phyloP scores from a whole-genome alignment of 2,329 filamentous ascomycete species.

The Cryphonectria naterciae region DNA sequence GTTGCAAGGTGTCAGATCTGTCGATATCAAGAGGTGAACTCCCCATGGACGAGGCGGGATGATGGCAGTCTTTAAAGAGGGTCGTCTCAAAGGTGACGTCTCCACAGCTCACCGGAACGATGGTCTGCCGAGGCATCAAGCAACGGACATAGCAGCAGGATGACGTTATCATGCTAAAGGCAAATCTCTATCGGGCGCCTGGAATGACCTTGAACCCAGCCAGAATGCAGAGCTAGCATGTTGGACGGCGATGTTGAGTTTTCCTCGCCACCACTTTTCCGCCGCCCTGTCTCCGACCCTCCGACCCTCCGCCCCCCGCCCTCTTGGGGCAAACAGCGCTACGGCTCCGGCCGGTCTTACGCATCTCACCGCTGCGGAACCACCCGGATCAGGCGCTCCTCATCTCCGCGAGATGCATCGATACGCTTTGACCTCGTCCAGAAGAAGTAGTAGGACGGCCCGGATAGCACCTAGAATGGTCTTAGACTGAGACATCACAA shows the following conservation, averaged over 20 bases:
- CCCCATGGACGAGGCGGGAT: background rate
- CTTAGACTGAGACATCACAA: background rate
- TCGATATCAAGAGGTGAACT: background rate
- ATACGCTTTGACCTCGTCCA: background rate
- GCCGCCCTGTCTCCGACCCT: slow-evolving; percentile 8
- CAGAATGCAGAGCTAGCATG: background rate
- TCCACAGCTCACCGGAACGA: background rate
- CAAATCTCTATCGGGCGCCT: background rate
- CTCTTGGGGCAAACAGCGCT: background rate
- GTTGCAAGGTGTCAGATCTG: background rate
- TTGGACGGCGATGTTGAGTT: background rate
- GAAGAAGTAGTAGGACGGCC: background rate
- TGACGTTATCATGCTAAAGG: background rate
- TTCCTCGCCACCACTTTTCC: background rate
- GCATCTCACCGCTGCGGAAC: background rate
- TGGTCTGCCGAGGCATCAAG: background rate
- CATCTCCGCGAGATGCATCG: background rate
- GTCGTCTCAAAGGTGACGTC: background rate
- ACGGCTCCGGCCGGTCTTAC: background rate
- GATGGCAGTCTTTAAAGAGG: background rate
- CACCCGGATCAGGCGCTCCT: background rate
- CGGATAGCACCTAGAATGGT: background rate
- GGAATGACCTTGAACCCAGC: background rate
- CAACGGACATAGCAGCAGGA: background rate
- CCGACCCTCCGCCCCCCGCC: background rate